Conservation (phyloP, 768 basidiomycete species). For the Lentinula guzmanii region DNA sequence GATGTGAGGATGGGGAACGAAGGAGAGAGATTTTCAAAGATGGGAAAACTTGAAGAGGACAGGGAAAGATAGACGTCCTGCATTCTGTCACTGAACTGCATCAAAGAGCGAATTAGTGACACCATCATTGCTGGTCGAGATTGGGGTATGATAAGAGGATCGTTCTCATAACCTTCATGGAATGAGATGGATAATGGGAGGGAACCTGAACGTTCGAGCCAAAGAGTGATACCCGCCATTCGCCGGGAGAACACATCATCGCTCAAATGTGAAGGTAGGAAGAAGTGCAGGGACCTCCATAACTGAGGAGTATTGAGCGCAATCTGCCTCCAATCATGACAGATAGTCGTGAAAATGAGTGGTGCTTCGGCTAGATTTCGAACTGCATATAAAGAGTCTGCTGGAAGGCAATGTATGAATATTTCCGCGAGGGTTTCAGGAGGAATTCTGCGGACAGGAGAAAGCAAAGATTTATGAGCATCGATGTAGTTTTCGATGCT, state of each 20-base stretch:
- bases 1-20: background rate
- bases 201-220: background rate
- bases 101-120: background rate
- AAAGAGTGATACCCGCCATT: background rate
- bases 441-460: slow-evolving; percentile 11
- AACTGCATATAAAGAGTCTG: slow-evolving; percentile 8
- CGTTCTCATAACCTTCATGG: background rate
- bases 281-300: slow-evolving; percentile 19
- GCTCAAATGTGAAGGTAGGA: background rate
- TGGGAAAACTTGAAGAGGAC: background rate
- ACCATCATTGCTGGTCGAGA: background rate
- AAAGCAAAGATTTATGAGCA: slow-evolving; percentile 11
- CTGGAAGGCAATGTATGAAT: slow-evolving; percentile 20
- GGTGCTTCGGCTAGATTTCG: slow-evolving; percentile 17
- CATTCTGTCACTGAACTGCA: background rate
- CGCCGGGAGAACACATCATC: background rate
- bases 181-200: background rate
- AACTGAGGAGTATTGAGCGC: slow-evolving; percentile 19
- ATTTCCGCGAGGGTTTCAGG: slow-evolving; percentile 19
- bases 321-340: slow-evolving; percentile 20
- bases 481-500: background rate
- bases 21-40: background rate
- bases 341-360: slow-evolving; percentile 19
- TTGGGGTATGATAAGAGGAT: too few species aligned
- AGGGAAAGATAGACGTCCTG: background rate